Conservation (phyloP, 176 grass and related monocot species). For the Alloteropsis semialata region DNA sequence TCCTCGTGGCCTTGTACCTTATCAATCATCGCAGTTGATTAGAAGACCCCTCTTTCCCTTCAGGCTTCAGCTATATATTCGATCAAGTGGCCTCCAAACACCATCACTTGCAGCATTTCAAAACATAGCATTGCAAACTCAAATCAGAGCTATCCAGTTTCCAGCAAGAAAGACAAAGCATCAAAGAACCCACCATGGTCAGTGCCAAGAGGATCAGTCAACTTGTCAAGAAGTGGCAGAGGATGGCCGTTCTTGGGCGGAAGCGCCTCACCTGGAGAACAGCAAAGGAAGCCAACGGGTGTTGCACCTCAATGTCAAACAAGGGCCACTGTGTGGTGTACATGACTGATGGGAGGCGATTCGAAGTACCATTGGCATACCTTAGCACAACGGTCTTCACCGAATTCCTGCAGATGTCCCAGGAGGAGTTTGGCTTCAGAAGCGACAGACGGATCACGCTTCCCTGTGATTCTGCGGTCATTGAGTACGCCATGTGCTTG, state of each 20-base stretch:
- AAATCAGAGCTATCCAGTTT: background rate
- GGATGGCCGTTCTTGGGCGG: background rate
- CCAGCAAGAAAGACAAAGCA: background rate
- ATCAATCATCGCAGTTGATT: background rate
- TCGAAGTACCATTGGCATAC: constrained; percentile 42
- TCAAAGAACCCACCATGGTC: constrained; percentile 18
- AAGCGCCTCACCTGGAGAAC: background rate
- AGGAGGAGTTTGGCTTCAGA: constrained; percentile 39
- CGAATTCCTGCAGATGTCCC: constrained; percentile 44
- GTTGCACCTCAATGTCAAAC: background rate
- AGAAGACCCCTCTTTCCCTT: background rate
- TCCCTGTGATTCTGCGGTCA: no score
- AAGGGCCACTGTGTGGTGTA: constrained; percentile 50
- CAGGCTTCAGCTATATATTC: background rate
- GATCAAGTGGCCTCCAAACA: background rate
- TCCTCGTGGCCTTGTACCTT: constrained; percentile 19
- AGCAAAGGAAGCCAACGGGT: background rate
- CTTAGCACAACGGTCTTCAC: constrained; percentile 18
- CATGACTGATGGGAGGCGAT: constrained; percentile 13
- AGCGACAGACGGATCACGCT: no score
- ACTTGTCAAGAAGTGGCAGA: constrained; percentile 46
- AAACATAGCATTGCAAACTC: background rate
- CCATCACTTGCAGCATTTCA: constrained; percentile 3
- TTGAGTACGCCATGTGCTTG: no score
- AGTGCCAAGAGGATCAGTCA: constrained; percentile 20